phyloP scores from a whole-genome alignment of 495 filamentous ascomycete genomes.

The Penicillium macrosclerotiorum region DNA sequence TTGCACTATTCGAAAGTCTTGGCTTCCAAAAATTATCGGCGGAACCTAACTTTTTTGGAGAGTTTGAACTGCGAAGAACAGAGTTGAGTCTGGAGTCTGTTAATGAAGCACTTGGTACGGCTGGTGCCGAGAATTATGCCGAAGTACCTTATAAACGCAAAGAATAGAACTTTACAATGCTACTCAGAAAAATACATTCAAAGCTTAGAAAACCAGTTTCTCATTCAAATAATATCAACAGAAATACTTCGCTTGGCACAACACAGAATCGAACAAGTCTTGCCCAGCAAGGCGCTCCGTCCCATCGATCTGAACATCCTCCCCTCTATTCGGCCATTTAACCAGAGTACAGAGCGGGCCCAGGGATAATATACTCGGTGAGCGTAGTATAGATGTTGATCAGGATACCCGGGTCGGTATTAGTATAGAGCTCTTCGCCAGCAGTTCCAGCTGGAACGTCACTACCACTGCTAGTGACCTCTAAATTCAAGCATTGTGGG shows the following conservation, averaged over 20 bases:
- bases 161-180: no score
- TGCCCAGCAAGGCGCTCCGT: no score
- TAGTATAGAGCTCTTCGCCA: conserved; percentile 57
- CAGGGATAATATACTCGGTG: conserved; percentile 50
- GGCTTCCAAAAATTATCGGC: conserved; percentile 50
- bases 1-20: conserved; percentile 58
- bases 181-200: no score
- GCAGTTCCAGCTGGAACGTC: conserved; percentile 52
- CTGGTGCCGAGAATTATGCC: conserved; percentile 38
- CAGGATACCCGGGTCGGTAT: conserved; percentile 58
- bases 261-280: background rate
- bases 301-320: no score
- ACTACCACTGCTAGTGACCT: conserved; percentile 61
- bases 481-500: conserved; percentile 71
- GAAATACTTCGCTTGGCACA: background rate
- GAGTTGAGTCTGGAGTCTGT: conserved; percentile 28
- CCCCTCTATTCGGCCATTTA: background rate
- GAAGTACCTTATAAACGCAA: conserved; percentile 37
- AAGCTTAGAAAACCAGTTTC: conserved; percentile 1
- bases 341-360: conserved; percentile 41
- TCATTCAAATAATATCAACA: background rate
- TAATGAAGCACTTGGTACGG: conserved; percentile 21
- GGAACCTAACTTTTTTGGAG: conserved; percentile 64
- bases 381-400: conserved; percentile 56
- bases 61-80: conserved; percentile 53